Evolutionary conservation across 331 rosid species (phyloP), one percentile per base, ranked within the genome.

Genomic region (Saraca asoca): DNA sequence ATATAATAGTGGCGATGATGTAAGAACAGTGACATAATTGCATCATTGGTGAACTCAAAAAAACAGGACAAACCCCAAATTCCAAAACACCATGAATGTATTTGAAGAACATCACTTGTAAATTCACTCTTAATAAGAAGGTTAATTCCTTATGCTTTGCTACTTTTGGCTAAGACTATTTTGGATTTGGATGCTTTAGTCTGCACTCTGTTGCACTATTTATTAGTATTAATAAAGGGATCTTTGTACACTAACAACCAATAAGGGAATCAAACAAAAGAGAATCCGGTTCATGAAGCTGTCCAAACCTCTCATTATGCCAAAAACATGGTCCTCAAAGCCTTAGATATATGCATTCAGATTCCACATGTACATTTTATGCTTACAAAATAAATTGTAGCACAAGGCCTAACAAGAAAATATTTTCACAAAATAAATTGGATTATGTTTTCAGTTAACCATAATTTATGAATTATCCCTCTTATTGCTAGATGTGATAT

Each of bases 221-320:
- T 13, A 3, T 5, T n/a, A 66, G 20, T 38, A 19, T n/a, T 61
- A 12, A 66, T 13, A 13, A 5, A 7, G 62, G 71, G 51, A 43
- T 68, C n/a, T 69, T 50, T 58, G 51, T 17, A 58, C 58, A n/a
- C 4, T 1, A 9, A 12, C 33, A 20, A 4, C 6, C 0, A 14
- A n/a, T n/a, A n/a, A 34, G 5, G 5, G 41, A 59, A 48, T 16
- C 60, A 35, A 72, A 55, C 78, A 56, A 73, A 45, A 38, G 18
- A 54, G 14, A 65, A 20, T 45, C 29, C 2, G 31, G 2, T 24
- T 3, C n/a, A 3, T 24, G 34, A 37, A 54, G 35, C 24, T 54
- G 35, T 64, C 44, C 66, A 64, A 44, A 52, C 54, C 52, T 7
- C 5, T 39, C 10, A 39, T 4, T 0, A 39, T 39, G 43, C 41